Evolutionary conservation across 176 grass and related monocot species (phyloP).

Genomic region (Bonia amplexicaulis): DNA sequence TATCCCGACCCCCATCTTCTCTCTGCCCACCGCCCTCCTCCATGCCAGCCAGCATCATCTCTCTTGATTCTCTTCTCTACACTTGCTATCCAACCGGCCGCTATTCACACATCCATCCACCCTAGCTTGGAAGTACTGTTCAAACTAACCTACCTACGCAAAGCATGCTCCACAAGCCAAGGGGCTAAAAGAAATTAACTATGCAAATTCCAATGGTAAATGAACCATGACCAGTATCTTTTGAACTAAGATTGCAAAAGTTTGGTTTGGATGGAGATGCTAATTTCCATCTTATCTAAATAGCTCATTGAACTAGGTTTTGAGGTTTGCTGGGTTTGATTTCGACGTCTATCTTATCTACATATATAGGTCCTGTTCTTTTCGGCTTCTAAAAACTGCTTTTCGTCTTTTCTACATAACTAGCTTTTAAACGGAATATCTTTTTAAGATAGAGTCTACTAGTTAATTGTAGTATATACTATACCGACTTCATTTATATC

Average conservation of each 20-base stretch:
- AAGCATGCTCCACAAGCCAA: too few species aligned
- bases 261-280: background rate
- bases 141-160: too few species aligned
- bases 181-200: background rate
- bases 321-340: background rate
- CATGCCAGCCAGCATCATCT: background rate
- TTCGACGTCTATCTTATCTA: too few species aligned
- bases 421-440: too few species aligned
- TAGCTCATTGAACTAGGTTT: background rate
- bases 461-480: too few species aligned
- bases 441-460: too few species aligned
- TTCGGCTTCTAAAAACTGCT: too few species aligned
- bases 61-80: background rate
- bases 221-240: too few species aligned
- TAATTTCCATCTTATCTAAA: background rate
- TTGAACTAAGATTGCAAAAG: background rate
- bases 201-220: too few species aligned
- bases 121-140: background rate
- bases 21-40: conserved; percentile 6
- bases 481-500: too few species aligned
- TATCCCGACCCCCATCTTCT: conserved; percentile 27
- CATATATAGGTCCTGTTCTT: too few species aligned
- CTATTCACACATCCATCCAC: background rate
- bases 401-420: too few species aligned
- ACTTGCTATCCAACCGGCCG: background rate